phyloP scores from a whole-genome alignment of 2,329 filamentous ascomycete species.

The Tolypocladium paradoxum region DNA sequence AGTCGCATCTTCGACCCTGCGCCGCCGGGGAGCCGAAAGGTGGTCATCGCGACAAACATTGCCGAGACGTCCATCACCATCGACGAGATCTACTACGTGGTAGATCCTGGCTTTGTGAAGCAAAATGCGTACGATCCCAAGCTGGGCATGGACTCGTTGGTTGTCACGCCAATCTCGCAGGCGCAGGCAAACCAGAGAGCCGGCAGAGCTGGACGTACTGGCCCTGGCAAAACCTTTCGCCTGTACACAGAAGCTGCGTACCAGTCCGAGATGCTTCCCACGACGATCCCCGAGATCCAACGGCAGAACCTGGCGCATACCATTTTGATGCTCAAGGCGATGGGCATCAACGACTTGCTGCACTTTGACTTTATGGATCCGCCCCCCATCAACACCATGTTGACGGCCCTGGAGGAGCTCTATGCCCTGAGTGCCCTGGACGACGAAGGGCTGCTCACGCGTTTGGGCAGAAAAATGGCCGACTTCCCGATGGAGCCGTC shows the following conservation, averaged over 20 bases:
- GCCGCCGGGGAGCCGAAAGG: slow-evolving; percentile 75
- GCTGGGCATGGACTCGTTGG: slow-evolving; percentile 91
- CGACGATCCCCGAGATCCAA: slow-evolving; percentile 93
- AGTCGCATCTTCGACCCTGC: slow-evolving; percentile 91
- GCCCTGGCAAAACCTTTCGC: slow-evolving; percentile 91
- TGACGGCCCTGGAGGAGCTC: slow-evolving; percentile 88
- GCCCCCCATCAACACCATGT: slow-evolving; percentile 93
- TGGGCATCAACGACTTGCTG: slow-evolving; percentile 96
- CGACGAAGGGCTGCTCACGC: slow-evolving; percentile 86
- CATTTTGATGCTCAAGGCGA: slow-evolving; percentile 95
- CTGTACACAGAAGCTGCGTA: slow-evolving; percentile 93
- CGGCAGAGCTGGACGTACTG: slow-evolving; percentile 85
- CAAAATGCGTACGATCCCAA: slow-evolving; percentile 96
- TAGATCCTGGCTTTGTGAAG: slow-evolving; percentile 96
- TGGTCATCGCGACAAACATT: slow-evolving; percentile 97
- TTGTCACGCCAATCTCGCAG: slow-evolving; percentile 93
- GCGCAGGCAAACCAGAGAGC: slow-evolving; percentile 92
- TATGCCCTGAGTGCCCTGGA: slow-evolving; percentile 88
- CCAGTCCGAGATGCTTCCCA: slow-evolving; percentile 93
- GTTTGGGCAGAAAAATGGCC: slow-evolving; percentile 91
- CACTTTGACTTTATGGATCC: slow-evolving; percentile 99
- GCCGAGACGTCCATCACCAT: slow-evolving; percentile 97
- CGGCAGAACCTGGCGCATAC: slow-evolving; percentile 85
- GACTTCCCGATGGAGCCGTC: slow-evolving; percentile 97
- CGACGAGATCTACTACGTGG: slow-evolving; percentile 93